Base-by-base conservation (phyloP, 2,329 filamentous ascomycete species). In the Hymenoscyphus fraxineus region DNA sequence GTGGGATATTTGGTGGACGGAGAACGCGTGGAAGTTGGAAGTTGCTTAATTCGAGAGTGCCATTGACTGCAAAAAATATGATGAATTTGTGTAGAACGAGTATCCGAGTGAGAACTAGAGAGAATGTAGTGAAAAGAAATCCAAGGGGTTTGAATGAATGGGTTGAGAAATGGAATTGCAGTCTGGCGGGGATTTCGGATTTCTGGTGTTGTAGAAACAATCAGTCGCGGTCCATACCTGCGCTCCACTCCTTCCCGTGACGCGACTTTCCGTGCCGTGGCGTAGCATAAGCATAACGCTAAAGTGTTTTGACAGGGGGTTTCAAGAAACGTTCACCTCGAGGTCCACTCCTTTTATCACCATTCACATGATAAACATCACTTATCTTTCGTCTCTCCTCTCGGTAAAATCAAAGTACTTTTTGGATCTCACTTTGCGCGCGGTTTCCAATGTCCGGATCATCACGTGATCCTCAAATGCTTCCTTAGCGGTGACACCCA, bases 231-330 rank as follows among this genome's bases (percentile, higher is more conserved):
- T 51, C 27, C 27, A 27, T 27, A 27, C 27, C 27, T 3, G 3
- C 2, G 35, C 35, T 35, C 35, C 35, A 35, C 35, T 35, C 35
- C 35, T 35, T 27, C 47, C 47, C 22, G 47, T 27, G 19, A 54
- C 47, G 47, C 47, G 47, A 54, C 47, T 54, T 54, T 54, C 47
- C 47, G 35, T 10, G 35, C 27, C 27, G 27, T 27, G 27, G 27
- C 27, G 27, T 27, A 27, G 27, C 27, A 27, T 27, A 27, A 27
- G 27, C 35, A 2, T 54, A 19, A 19, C 47, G 47, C 47, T 54
- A 54, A 54, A 54, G 47, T 54, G 47, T 19, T 54, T 54, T 54
- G 47, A 54, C 47, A 54, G 47, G 44, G 35, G 47, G 47, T 54
- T 54, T 27, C 47, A 54, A 54, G 35, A 35, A 54, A 13, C 19